Conservation (phyloP, 192 early-diverging fungal genomes). For the Powellomyces hirtus region DNA sequence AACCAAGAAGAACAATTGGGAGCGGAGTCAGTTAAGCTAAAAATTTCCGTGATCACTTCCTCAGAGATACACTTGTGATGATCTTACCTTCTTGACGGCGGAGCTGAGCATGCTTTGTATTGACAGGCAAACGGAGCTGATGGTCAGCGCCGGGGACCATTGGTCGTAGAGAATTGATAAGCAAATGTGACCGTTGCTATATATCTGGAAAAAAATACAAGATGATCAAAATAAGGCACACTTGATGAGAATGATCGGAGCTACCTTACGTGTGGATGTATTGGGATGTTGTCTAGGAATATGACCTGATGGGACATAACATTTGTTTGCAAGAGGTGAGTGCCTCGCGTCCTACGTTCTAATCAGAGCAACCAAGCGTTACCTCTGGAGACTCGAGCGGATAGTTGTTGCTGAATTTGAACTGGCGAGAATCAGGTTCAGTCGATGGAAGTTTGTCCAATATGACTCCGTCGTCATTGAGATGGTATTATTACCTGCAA, state of each 20-base stretch:
- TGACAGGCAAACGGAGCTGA: conserved; percentile 82
- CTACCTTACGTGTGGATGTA: conserved; percentile 47
- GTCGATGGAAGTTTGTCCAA: not conserved
- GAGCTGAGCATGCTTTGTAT: conserved; percentile 91
- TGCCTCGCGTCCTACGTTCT: too few relatives aligned
- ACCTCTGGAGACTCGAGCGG: conserved; percentile 54
- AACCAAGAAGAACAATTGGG: not conserved
- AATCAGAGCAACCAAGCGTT: too few relatives aligned
- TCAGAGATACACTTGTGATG: too few relatives aligned
- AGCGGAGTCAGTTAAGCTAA: not conserved
- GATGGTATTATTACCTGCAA: conserved; percentile 29
- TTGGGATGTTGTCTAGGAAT: conserved; percentile 33
- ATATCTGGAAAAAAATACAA: not conserved
- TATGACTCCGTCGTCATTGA: not conserved
- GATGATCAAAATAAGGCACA: not conserved
- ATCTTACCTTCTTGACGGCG: conserved; percentile 68
- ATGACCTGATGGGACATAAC: conserved; percentile 38
- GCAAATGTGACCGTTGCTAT: conserved; percentile 94
- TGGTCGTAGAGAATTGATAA: conserved; percentile 91
- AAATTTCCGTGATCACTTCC: too few relatives aligned
- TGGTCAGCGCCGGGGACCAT: conserved; percentile 92
- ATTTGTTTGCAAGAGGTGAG: not conserved
- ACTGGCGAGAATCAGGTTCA: conserved; percentile 16
- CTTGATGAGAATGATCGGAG: not conserved
- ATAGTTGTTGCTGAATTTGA: conserved; percentile 46